Base-by-base conservation (phyloP, 345 rosid genomes). In the Aquilaria malaccensis region DNA sequence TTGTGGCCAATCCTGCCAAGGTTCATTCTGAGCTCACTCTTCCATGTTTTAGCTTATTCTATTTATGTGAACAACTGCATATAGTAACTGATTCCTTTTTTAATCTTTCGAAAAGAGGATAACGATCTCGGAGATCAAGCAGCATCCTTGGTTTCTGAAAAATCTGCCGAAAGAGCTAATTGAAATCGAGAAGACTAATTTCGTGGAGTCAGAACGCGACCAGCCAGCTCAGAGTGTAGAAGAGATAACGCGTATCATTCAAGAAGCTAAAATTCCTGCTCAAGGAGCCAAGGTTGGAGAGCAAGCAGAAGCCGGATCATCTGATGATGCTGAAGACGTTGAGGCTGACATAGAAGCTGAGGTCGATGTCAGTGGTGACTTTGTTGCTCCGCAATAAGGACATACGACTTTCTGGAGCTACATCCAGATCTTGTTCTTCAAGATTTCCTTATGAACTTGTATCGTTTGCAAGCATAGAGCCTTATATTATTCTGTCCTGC, bases 1-100 rank as follows among this genome's bases (percentile, higher is more conserved):
- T 86, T 56, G 84, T 86, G 50, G 83, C 94, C 50, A 66, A 86
- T 76, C 89, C 89, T 11, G 74, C 75, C 4, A 79, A 83, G 88
- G 92, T 85, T 22, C 22, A 22, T 22, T 22, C 22, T 22, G 22
- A 22, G 22, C 22, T 22, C 22, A 22, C 22, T 22, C 22, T 22
- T 22, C 22, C 22, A 22, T 22, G 22, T 22, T 22, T 22, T 22
- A 22, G 22, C 22, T 22, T 22, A 22, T 22, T 22, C 22, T 22
- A 22, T 22, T 22, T 22, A 22, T 22, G 22, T 22, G 22, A 22
- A 1, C 22, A 22, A 22, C 22, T 22, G 22, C 22, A 22, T 22
- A 22, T 22, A 22, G 22, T 22, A 22, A 22, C 22, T 22, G 22
- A 22, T 22, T 22, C 22, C 22, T 22, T 22, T 22, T 22, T 22